Evolutionary conservation across 1,284 basidiomycete species (phyloP).

Genomic region (Boletus smithii): DNA sequence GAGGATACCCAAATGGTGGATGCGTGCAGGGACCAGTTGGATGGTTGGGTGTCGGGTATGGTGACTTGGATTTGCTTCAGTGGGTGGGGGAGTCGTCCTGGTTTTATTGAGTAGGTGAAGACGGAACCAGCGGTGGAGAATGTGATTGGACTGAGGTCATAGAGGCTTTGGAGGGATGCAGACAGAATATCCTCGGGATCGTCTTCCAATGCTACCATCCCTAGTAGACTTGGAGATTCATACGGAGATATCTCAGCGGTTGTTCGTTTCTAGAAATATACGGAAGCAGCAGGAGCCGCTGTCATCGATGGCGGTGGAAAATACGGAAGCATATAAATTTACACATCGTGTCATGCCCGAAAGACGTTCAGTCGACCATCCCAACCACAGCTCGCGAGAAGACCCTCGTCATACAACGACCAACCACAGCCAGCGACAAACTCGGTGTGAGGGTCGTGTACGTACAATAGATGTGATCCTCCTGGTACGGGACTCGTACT

Average conservation of each 20-base stretch:
- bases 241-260: too few relatives aligned
- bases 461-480: conserved; percentile 56
- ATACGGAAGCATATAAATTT: neutral
- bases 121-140: conserved; percentile 51
- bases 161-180: conserved; percentile 57
- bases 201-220: conserved; percentile 7
- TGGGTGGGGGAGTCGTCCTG: conserved; percentile 4
- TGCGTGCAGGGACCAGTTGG: conserved; percentile 72
- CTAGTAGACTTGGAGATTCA: too few relatives aligned
- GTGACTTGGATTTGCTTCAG: conserved; percentile 36
- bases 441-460: conserved; percentile 88
- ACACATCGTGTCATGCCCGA: conserved; percentile 40
- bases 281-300: neutral
- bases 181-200: conserved; percentile 65
- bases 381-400: conserved; percentile 89
- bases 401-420: conserved; percentile 83
- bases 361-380: conserved; percentile 83
- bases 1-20: conserved; percentile 71
- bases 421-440: conserved; percentile 92
- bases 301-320: neutral
- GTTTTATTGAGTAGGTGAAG: conserved; percentile 39
- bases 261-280: neutral
- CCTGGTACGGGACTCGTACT: conserved; percentile 52
- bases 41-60: conserved; percentile 61
- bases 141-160: conserved; percentile 57